These are phyloP conservation scores for Pisolithus marmoratus DNA, from an alignment of 768 basidiomycete genomes.

Conservation along the genomic window DNA sequence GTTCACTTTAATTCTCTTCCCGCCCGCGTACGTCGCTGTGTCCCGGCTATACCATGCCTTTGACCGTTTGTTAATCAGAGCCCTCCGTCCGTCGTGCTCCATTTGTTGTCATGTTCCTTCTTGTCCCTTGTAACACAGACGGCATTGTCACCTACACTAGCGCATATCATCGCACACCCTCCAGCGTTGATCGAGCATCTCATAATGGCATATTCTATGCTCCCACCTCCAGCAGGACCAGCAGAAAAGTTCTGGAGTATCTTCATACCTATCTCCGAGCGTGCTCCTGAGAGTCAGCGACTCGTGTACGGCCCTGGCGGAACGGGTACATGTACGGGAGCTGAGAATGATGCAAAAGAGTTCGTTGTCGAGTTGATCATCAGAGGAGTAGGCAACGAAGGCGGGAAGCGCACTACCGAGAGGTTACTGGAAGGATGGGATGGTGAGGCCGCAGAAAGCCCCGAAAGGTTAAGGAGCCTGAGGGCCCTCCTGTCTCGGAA, in stretches of 20 bases:
- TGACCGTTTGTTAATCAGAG: constrained; percentile 25
- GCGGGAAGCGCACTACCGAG: constrained; percentile 51
- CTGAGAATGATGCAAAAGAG: constrained; percentile 36
- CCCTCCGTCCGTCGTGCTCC: constrained; percentile 58
- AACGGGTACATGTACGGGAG: constrained; percentile 36
- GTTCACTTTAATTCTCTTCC: constrained; percentile 35
- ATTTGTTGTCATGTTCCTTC: constrained; percentile 46
- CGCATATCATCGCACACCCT: constrained; percentile 65
- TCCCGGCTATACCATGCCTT: constrained; percentile 1
- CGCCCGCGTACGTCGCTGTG: constrained; percentile 42
- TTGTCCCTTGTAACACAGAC: constrained; percentile 54
- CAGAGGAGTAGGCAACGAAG: constrained; percentile 37
- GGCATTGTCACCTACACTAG: constrained; percentile 57
- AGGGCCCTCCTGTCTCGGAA: constrained; percentile 39
- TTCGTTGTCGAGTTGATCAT: constrained; percentile 59
- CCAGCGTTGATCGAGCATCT: constrained; percentile 64
- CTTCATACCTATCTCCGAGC: constrained; percentile 64
- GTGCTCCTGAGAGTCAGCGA: constrained; percentile 50
- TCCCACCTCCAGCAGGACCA: constrained; percentile 58
- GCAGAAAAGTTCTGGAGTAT: constrained; percentile 77
- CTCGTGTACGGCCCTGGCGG: constrained; percentile 55
- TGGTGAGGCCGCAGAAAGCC: constrained; percentile 34
- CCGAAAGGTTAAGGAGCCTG: constrained; percentile 49
- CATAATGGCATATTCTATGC: constrained; percentile 62
- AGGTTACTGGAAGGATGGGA: constrained; percentile 63